Evolutionary conservation across 768 basidiomycete genomes (phyloP), one percentile per base, ranked within the genome.

Genomic region (Pisolithus orientalis): DNA sequence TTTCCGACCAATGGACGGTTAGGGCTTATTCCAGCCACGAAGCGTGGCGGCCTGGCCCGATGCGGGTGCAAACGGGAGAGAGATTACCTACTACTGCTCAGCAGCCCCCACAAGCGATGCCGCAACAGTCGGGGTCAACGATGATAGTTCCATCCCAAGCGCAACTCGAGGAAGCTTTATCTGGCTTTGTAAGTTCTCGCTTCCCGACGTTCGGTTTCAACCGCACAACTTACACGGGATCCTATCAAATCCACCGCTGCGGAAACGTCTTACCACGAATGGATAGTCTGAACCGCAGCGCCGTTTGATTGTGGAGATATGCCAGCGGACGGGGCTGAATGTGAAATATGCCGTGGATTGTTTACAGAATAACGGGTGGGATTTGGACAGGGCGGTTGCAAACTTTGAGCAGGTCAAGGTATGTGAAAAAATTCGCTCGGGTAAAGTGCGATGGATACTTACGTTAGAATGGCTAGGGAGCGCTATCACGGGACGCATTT

Each of bases 391-490:
- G 53, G 96, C 96, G 0, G 62, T 92, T 25, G 77, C 78, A 47
- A 94, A 95, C 63, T 98, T 93, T 68, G 83, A 92, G 62, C 78
- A 88, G 65, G 87, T 97, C 61, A 89, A 88, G 80, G 89, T 89
- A 57, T 53, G 83, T 72, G 49, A 47, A 56, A 56, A 21, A 21
- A 39, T 24, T 4, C 1, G 45, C 17, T 11, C 11, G 42, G 47
- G 47, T 53, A 34, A 49, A 24, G 29, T 45, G 49, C 6, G 52
- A 49, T n/a, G 55, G 47, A 54, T 62, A 25, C 62, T 68, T 59
- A 70, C 62, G 57, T 67, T 57, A 56, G 42, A 29, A 54, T 17
- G 52, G 54, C 53, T 9, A 84, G 80, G 70, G 65, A 31, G 78
- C 71, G 27, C 62, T 83, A 53, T 65, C 77, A 52, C 74, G 75